A percentile compares a stretch with the other conserved stretches of the same genome.
Conservation (phyloP, 306 rosid genomes). For the Potentilla sterilis region DNA sequence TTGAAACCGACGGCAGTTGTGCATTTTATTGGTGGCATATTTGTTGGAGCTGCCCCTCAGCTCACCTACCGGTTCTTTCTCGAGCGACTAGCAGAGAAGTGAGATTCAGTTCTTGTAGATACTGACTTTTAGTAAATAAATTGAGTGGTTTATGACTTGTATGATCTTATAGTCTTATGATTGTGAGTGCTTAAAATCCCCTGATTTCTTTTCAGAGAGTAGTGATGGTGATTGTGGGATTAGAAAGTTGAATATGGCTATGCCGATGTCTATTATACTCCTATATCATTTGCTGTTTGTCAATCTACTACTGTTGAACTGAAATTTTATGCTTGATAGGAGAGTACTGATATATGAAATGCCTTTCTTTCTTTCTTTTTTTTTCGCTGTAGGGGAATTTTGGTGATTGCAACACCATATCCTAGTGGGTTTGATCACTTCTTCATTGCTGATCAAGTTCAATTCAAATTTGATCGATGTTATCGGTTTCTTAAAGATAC, state of each 20-base stretch:
- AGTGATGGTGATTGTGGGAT: not conserved
- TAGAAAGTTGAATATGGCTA: not conserved
- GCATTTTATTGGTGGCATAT: slow-evolving; percentile 93
- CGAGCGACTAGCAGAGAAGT: slow-evolving; percentile 85
- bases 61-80: slow-evolving; percentile 91
- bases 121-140: not conserved
- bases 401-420: slow-evolving; percentile 94
- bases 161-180: not conserved
- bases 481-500: slow-evolving; percentile 57
- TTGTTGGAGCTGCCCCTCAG: slow-evolving; percentile 99
- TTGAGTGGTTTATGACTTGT: not conserved
- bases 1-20: slow-evolving; percentile 65
- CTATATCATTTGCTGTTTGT: not conserved
- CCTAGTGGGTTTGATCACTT: slow-evolving; percentile 99
- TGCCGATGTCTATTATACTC: not conserved
- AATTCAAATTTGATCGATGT: slow-evolving; percentile 93
- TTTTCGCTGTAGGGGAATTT: slow-evolving; percentile 55
- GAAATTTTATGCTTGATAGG: slow-evolving; percentile 16
- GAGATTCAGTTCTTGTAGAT: slow-evolving; percentile 24
- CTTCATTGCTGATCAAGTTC: slow-evolving; percentile 94
- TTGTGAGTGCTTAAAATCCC: not conserved
- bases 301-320: slow-evolving; percentile 13
- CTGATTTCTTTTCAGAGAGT: not conserved
- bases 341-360: slow-evolving; percentile 20
- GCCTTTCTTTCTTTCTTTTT: not conserved